Base-by-base conservation (phyloP, 2,329 filamentous ascomycete species). In the Verticillium nonalfalfae region DNA sequence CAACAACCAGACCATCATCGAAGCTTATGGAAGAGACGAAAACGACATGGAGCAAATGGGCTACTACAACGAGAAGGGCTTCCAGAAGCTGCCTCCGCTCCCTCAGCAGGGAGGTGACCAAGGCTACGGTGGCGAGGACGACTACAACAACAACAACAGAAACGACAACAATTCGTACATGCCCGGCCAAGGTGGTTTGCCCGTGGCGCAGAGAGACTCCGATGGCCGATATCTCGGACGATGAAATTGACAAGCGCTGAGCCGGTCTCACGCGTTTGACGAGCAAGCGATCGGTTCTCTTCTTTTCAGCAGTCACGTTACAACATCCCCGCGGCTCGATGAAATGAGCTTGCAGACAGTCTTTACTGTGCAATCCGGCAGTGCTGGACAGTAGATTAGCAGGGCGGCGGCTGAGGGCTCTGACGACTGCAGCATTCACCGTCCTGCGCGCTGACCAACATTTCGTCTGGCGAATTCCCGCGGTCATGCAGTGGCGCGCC, bases 171-270 rank as follows among this genome's bases (percentile, higher is more conserved):
- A 26, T 6, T 14, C n/a, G 33, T 59, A 59, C 45, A 54, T 38
- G 6, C 18, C 40, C 40, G 15, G 40, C 40, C 59, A 57, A 15
- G 62, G 64, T 2, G 60, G 60, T 2, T 21, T 65, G 6, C 64
- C 64, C 7, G 50, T 63, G 33, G 64, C 62, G 1, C 60, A 65
- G 14, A 50, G 61, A 26, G 62, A 58, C 13, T 56, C 64, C 9
- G 62, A 64, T 1, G 63, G 64, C 15, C 59, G 63, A 10, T 65
- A 59, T 35, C 50, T 63, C 7, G 62, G 59, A 3, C 57, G 35
- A 58, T 45, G 59, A 38, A 36, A 50, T 50, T 11, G 45, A 50
- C 18, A 50, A 50, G 45, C 45, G 45, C 45, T 50, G 45, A 50
- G 45, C 45, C 45, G 45, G 45, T 50, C 45, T 50, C 45, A 50